Base-by-base conservation (phyloP, 768 basidiomycete species). In the Rhizopogon vinicolor region DNA sequence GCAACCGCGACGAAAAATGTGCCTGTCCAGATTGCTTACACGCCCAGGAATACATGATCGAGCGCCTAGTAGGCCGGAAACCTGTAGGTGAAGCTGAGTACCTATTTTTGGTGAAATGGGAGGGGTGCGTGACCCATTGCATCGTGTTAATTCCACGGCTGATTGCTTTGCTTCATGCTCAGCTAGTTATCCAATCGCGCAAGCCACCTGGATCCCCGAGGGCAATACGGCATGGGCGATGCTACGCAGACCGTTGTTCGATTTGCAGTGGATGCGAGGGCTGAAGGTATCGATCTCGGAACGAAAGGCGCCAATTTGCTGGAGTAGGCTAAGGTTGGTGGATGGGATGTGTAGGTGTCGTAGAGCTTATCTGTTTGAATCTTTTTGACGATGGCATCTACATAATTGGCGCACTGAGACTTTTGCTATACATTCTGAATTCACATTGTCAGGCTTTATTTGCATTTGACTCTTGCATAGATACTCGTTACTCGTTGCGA, bases 21-120 rank as follows among this genome's bases (percentile, higher is more conserved):
- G 55, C 57, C 7, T 64, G 70, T 40, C 62, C 70, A 1, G 63
- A 63, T 29, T 70, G 69, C 29, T 55, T 66, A 3, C 3, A 35
- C n/a, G 5, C 45, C 18, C 31, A 19, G 14, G 53, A 60, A 29
- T 55, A 54, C 10, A 44, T 53, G 2, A 58, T 70, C 4, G 63
- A 72, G 45, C 64, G 58, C 35, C 59, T 70, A 13, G 62, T 72
- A 0, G 70, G 69, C 28, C 63, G 68, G 42, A 62, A 63, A 28
- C 54, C 43, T 10, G 14, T 48, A 2, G 59, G 65, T 2, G 53
- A 54, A 6, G 59, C 56, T 25, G 14, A 53, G 1, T 65, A 57
- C 41, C 3, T 58, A 44, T 72, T 67, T 67, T 51, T 72, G 33
- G 69, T 67, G 14, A 70, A 72, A 45, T 70, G 69, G 69, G 70